Evolutionary conservation across 495 filamentous ascomycete genomes (phyloP).

Genomic region (Jackrogersella minutella): DNA sequence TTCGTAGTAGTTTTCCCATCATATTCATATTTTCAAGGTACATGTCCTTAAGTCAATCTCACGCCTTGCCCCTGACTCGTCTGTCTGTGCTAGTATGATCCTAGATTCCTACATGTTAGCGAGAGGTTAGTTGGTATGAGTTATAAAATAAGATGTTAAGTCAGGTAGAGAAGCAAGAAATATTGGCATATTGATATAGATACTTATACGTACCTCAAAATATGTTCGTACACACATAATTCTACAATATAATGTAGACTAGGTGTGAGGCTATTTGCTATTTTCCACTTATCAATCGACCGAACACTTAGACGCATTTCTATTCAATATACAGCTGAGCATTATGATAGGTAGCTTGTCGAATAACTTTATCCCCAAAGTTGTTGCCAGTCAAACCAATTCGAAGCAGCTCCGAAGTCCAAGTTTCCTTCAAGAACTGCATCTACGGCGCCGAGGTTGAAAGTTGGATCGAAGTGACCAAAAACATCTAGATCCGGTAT

Average conservation of each 20-base stretch:
- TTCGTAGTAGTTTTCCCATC: neutral
- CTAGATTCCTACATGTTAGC: neutral
- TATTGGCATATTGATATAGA: neutral
- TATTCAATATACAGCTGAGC: neutral
- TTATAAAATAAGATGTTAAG: neutral
- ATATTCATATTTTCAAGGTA: neutral
- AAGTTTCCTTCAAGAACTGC: conserved; percentile 52
- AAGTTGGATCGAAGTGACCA: conserved; percentile 54
- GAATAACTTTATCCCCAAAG: conserved; percentile 29
- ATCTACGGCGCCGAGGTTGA: conserved; percentile 53
- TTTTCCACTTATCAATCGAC: neutral
- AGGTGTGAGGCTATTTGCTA: neutral
- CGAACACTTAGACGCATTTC: neutral
- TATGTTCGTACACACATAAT: neutral
- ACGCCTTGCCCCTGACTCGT: neutral
- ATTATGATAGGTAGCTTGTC: neutral
- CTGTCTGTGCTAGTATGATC: neutral
- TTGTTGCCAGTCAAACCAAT: conserved; percentile 49
- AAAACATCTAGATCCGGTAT: conserved; percentile 52
- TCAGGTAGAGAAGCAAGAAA: neutral
- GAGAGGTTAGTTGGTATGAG: neutral
- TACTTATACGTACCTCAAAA: conserved; percentile 1
- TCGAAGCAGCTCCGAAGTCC: conserved; percentile 49
- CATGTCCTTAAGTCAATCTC: neutral
- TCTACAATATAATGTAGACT: neutral